Evolutionary conservation across 352 stramenopile genomes (phyloP), one percentile per base, ranked within the genome.

Genomic region (Globisporangium emineosum): DNA sequence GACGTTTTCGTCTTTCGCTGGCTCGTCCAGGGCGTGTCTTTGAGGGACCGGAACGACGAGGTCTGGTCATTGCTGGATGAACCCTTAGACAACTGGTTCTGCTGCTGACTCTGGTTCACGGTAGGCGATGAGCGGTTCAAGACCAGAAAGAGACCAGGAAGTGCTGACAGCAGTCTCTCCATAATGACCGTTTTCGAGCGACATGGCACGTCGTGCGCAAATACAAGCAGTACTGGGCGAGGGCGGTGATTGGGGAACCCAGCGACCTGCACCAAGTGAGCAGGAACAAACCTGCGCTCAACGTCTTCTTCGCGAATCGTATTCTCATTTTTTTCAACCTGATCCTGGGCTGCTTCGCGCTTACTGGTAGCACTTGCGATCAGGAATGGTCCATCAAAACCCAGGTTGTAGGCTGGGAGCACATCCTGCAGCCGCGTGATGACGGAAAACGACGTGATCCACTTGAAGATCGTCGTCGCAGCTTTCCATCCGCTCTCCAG

Each of bases 61-160:
- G 5, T 19, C 13, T 29, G 15, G 1, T 32, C 2, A 5, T 43
- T 43, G 66, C 54, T 65, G 50, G 25, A 50, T 50, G 37, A 27
- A 40, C n/a, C 8, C 17, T 29, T 19, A 8, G n/a, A 15, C 32
- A 37, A 37, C 5, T 21, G 40, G 17, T 5, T 8, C 5, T 64
- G 33, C 1, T 35, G 19, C 23, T 47, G 3, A 5, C 1, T 29
- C 23, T 2, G 8, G 27, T 13, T 37, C 32, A 37, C 12, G 7
- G 33, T 4, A 25, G 66, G 65, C 37, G 51, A 57, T 50, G 67
- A 64, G 21, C 72, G 82, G 30, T 88, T 88, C 35, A 96, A 70
- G 21, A 78, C 67, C 35, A 92, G 60, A 51, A 96, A 96, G 7
- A 89, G 66, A 2, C 88, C 88, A 5, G 86, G 88, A 13, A 96